Base-by-base conservation (phyloP, 257 asterid genomes). In the Nemophila menziesii region DNA sequence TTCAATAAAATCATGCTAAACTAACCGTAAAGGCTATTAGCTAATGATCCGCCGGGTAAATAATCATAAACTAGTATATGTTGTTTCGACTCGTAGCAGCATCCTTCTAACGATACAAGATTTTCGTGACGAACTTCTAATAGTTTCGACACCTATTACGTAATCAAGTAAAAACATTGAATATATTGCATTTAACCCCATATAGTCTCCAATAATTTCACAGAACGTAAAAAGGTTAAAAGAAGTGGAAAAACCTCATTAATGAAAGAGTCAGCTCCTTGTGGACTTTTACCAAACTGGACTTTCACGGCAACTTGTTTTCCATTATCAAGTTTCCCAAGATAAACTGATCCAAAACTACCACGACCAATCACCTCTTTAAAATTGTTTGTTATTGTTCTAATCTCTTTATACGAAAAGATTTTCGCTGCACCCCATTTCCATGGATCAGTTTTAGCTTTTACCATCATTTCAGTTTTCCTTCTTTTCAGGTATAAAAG, bases 61-160 rank as follows among this genome's bases (percentile, higher is more conserved):
- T 75, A 87, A 58, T 87, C 97, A 22, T 87, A 83, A 17, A 87
- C 86, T 23, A 87, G 92, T 64, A 87, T 80, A 54, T 87, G 97
- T 56, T 87, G 95, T 73, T 77, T 87, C 16, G 95, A 56, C 42
- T 83, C 92, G 17, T 73, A 81, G 67, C 97, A 87, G 62, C 74
- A 83, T 50, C 97, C 97, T 71, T 83, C 95, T 54, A 87, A 44
- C 6, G 76, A 69, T 27, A 83, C 84, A 5, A 87, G 95, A 60
- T 73, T 80, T 60, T 73, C 83, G 56, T 87, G 97, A 17, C 72
- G 75, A 56, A 83, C 71, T 69, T 70, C 81, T 22, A 93, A 87
- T 22, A 87, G 65, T 50, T 79, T 92, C 33, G 82, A 69, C 41
- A 78, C 95, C 97, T 86, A 65, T 19, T 58, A 44, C 57, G 12